Conservation (phyloP, 1,139 yeast species). For the Pichia sp. region DNA sequence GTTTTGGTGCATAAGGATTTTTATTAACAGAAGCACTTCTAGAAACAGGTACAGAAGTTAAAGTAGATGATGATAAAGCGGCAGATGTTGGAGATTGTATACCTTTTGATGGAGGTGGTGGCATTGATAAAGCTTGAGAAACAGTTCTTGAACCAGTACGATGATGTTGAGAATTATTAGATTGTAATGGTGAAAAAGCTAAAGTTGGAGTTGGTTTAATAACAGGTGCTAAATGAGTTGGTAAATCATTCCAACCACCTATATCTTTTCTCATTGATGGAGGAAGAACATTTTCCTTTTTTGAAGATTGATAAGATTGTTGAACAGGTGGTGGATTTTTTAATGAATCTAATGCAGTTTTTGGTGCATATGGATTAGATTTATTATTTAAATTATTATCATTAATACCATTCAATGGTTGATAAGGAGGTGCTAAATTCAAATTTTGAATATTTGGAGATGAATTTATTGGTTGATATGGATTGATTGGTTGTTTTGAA, state of each 20-base stretch:
- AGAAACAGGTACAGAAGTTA: constrained; percentile 7
- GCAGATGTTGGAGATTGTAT: constrained; percentile 14
- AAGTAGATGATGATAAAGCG: constrained; percentile 14
- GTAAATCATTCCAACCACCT: constrained; percentile 94
- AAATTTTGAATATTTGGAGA: no score
- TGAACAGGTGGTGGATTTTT: constrained; percentile 20
- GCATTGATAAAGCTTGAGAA: constrained; percentile 25
- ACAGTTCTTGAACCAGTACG: constrained; percentile 16
- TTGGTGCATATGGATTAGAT: constrained; percentile 29
- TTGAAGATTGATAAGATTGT: constrained; percentile 21
- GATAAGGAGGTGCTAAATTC: neutral
- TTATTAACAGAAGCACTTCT: constrained; percentile 14
- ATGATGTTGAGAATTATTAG: neutral
- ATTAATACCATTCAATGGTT: constrained; percentile 1
- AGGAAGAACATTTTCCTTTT: constrained; percentile 25
- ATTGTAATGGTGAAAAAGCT: constrained; percentile 11
- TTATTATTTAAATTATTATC: neutral
- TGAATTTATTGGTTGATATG: constrained; percentile 1
- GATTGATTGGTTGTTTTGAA: neutral
- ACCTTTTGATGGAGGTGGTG: constrained; percentile 24
- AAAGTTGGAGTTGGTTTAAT: constrained; percentile 22
- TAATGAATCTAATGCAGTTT: constrained; percentile 30
- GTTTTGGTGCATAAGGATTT: constrained; percentile 30
- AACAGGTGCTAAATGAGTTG: constrained; percentile 49
- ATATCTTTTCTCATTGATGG: constrained; percentile 49